Evolutionary conservation across 331 rosid species (phyloP), one percentile per base, ranked within the genome.

Genomic region (Malus hybrid): DNA sequence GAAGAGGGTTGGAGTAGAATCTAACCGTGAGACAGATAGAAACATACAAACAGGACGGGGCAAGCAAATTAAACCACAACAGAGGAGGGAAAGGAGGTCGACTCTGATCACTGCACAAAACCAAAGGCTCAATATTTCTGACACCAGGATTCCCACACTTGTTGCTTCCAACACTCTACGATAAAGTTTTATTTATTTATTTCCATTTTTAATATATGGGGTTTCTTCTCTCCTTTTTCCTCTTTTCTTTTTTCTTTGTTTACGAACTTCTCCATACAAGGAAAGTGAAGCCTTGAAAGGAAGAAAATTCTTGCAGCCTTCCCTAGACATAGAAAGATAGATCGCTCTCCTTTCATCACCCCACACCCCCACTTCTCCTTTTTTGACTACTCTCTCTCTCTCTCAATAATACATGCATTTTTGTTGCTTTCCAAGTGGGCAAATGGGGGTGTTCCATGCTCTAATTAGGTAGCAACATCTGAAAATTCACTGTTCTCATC

Each of bases 141-240:
- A 89, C 94, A 84, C 46, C 76, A 85, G 77, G 96, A 91, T 88
- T 91, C 96, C 88, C 96, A 84, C 90, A 84, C 89, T 84, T 84
- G 91, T 85, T 91, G 76, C 92, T 87, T 91, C 93, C 93, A 84
- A 85, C 90, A 85, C 93, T 80, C 88, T 80, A 86, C 86, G 93
- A 87, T 91, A 89, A 88, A 90, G 71, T 64, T 50, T 68, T 52
- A 9, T 42, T 28, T 53, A 50, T 78, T 72, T 39, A 24, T 78
- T 78, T 11, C 79, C 77, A 77, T 71, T 88, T 89, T 87, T 50
- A 80, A 84, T 79, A 73, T 50, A 52, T 30, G 76, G 53, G 64
- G 75, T 79, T 80, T 63, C 74, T 80, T 63, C 74, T 77, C 64
- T 75, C 55, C 65, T 69, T 70, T 73, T 60, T 36, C 73, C 61